Evolutionary conservation across 352 stramenopile genomes (phyloP).

Genomic region (Blastocystis sp.): DNA sequence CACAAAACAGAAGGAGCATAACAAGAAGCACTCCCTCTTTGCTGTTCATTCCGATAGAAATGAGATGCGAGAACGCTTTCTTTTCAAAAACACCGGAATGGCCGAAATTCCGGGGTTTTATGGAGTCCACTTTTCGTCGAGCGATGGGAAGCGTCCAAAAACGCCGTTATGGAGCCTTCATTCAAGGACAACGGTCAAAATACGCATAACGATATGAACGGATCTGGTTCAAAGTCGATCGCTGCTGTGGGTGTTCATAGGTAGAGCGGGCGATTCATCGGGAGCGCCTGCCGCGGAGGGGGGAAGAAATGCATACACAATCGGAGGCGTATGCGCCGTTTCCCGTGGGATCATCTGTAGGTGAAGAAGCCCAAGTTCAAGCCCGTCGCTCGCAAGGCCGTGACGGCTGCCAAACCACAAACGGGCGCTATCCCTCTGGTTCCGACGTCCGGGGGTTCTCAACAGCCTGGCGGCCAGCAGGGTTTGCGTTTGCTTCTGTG

Average conservation of each 20-base stretch:
- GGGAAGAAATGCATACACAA: not conserved
- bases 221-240: not conserved
- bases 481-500: not conserved
- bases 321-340: not conserved
- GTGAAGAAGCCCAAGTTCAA: constrained; percentile 67
- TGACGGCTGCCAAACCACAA: constrained; percentile 1
- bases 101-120: not conserved
- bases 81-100: not conserved
- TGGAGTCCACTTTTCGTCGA: not conserved
- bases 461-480: not conserved
- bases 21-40: not conserved
- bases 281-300: not conserved
- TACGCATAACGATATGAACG: not conserved
- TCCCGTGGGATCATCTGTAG: constrained; percentile 11
- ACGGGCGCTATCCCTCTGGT: not conserved
- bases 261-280: not conserved
- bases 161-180: not conserved
- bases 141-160: not conserved
- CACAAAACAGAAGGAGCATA: not conserved
- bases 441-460: not conserved
- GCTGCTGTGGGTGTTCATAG: not conserved
- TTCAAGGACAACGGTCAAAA: not conserved
- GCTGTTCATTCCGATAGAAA: not conserved
- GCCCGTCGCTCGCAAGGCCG: constrained; percentile 34
- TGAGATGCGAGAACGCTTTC: not conserved